phyloP scores from a whole-genome alignment of 495 filamentous ascomycete genomes.

The Neurospora sp. region DNA sequence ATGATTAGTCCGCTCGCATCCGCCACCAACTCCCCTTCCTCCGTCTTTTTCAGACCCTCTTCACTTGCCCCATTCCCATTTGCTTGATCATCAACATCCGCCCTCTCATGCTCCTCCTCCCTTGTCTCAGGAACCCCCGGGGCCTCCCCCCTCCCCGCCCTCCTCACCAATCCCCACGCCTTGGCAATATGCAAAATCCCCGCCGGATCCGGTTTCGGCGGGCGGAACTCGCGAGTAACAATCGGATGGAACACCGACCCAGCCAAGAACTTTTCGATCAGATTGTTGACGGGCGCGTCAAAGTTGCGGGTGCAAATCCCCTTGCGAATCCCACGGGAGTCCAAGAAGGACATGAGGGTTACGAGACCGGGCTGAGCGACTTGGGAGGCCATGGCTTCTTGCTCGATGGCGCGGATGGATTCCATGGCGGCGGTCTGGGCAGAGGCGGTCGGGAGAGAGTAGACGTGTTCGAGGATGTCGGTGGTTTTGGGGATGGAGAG shows the following conservation, averaged over 20 bases:
- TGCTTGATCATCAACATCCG: conserved; percentile 2
- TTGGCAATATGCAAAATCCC: conserved; percentile 76
- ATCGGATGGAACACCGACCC: conserved; percentile 64
- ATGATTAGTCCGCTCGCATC: conserved; percentile 40
- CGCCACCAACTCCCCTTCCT: conserved; percentile 22
- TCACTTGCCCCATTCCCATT: not conserved
- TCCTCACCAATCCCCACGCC: conserved; percentile 54
- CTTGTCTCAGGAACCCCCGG: conserved; percentile 12
- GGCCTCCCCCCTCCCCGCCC: conserved; percentile 31
- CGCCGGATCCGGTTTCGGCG: conserved; percentile 80
- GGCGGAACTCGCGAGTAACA: conserved; percentile 73
- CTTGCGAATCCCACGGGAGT: conserved; percentile 53
- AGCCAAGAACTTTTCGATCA: conserved; percentile 63
- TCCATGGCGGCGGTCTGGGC: conserved; percentile 56
- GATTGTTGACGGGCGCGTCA: conserved; percentile 54
- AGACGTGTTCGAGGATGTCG: conserved; percentile 87
- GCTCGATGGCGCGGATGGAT: conserved; percentile 68
- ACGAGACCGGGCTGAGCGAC: conserved; percentile 68
- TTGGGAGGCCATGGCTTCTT: conserved; percentile 65
- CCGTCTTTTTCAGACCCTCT: conserved; percentile 6
- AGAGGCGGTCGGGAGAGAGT: conserved; percentile 49
- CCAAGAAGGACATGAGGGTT: conserved; percentile 68
- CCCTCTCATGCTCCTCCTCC: conserved; percentile 9
- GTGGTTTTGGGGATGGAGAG: conserved; percentile 52
- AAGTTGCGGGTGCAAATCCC: conserved; percentile 94